Percentiles rank a stretch among this genome's conserved stretches.
phyloP scores from a whole-genome alignment of 305 asterid genomes.

The Ilex paraguariensis region DNA sequence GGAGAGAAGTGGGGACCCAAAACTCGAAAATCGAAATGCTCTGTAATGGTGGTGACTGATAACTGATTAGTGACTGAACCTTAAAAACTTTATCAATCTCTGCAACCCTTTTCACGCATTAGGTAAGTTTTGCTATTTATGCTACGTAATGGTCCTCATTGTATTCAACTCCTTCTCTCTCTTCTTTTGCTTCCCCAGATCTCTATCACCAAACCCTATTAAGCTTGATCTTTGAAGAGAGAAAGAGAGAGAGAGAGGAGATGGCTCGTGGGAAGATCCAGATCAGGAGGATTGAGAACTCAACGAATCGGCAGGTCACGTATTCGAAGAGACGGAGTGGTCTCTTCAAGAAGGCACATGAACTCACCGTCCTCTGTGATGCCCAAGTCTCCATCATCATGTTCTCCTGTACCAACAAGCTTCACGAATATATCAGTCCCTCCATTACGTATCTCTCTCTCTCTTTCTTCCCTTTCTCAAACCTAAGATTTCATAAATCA shows the following conservation, averaged over 20 bases:
- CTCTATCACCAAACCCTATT: too few species aligned
- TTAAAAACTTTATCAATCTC: constrained; percentile 43
- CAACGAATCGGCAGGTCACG: constrained; percentile 89
- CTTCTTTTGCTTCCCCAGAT: too few species aligned
- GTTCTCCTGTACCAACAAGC: constrained; percentile 81
- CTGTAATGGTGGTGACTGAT: constrained; percentile 31
- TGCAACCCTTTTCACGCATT: constrained; percentile 38
- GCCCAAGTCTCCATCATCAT: constrained; percentile 82
- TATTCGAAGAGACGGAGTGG: constrained; percentile 96
- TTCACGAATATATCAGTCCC: constrained; percentile 90
- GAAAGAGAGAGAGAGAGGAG: neutral
- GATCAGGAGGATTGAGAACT: constrained; percentile 93
- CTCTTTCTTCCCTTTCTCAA: too few species aligned
- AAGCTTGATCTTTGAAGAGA: neutral
- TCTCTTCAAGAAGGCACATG: constrained; percentile 86
- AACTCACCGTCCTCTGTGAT: constrained; percentile 86
- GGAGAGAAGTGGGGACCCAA: neutral
- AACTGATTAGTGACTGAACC: constrained; percentile 42
- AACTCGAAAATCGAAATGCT: neutral
- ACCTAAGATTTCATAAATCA: too few species aligned
- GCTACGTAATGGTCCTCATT: constrained; percentile 16
- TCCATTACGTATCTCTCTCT: constrained; percentile 30
- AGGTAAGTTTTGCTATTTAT: constrained; percentile 37
- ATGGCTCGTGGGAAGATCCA: constrained; percentile 99
- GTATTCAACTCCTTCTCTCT: too few species aligned